Base-by-base conservation (phyloP, 1,284 basidiomycete genomes). In the Apiotrichum sp. region DNA sequence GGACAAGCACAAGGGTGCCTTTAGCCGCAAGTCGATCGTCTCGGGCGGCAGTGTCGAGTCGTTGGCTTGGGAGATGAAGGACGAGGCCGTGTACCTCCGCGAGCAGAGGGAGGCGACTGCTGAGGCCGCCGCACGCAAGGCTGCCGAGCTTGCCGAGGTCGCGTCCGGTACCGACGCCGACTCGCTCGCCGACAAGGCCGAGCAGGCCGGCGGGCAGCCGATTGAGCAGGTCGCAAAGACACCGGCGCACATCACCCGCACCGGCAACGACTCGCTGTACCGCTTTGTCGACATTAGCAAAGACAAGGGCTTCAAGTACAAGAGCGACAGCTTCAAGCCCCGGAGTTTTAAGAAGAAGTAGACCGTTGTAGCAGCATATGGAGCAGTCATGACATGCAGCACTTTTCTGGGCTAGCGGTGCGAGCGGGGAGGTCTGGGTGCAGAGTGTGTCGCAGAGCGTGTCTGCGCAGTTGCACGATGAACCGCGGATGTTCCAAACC, bases 51-150 rank as follows among this genome's bases (percentile, higher is more conserved):
- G 13, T 50, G 50, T 72, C 31, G 69, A 74, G 52, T 52, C 63
- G 22, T 67, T 64, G 31, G 69, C 65, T 3, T 77, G 71, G 69
- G 73, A 75, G 59, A 74, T 71, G 60, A 53, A 70, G 44, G 44
- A 38, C 50, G 59, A 61, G 56, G 65, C 66, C n/a, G 58, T 61
- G 32, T 61, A 65, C 8, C 55, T 61, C 1, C 59, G 60, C 34
- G 53, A 59, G 36, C 35, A 43, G 22, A 50, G 39, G 43, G 61
- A 48, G 4, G 57, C 36, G n/a, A 58, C 61, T 49, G 62, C 59
- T 6, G 34, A 41, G 6, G 10, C 16, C 31, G 47, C 32, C 16
- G 36, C 36, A 4, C 29, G 44, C 16, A 52, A 52, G 51, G 43
- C 43, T n/a, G 47, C 47, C 29, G 52, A 54, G 39, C 38, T 53